phyloP scores from a whole-genome alignment of 164 flowering plant species.

The Kalanchoe fedtschenkoi region DNA sequence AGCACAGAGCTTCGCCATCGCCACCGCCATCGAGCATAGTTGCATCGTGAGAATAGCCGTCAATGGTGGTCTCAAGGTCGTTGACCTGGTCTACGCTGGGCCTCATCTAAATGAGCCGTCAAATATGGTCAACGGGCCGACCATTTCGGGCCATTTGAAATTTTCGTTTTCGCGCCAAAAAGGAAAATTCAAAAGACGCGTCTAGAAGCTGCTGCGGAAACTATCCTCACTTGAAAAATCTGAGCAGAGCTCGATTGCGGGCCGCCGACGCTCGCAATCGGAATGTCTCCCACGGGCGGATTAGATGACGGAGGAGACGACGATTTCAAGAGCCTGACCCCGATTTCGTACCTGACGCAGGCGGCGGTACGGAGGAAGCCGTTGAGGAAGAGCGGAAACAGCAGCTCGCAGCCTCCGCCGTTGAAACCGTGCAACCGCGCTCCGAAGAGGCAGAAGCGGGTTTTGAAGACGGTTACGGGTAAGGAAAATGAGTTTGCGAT shows the following conservation, averaged over 20 bases:
- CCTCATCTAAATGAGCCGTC: too few relatives aligned
- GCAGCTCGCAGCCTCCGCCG: not conserved
- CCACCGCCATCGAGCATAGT: too few relatives aligned
- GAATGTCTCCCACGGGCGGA: not conserved
- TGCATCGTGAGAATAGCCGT: too few relatives aligned
- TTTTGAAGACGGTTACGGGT: not conserved
- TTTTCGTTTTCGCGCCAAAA: not conserved
- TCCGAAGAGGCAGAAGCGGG: constrained; percentile 2
- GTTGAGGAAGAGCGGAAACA: not conserved
- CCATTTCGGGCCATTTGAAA: too few relatives aligned
- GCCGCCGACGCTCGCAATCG: not conserved
- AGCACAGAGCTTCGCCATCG: too few relatives aligned
- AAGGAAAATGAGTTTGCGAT: not conserved
- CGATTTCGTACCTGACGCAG: not conserved
- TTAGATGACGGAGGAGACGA: not conserved
- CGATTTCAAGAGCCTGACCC: constrained; percentile 2
- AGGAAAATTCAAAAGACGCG: not conserved
- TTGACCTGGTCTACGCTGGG: too few relatives aligned
- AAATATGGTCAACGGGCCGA: too few relatives aligned
- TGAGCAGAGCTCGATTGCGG: not conserved
- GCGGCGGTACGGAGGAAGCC: not conserved
- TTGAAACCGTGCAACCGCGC: not conserved
- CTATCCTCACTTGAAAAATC: too few relatives aligned
- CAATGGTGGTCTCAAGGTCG: too few relatives aligned
- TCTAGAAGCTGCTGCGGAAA: too few relatives aligned